Percentiles rank a stretch among this genome's conserved stretches.
phyloP scores from a whole-genome alignment of 2,329 filamentous ascomycete genomes.

The Akanthomyces lecanii region DNA sequence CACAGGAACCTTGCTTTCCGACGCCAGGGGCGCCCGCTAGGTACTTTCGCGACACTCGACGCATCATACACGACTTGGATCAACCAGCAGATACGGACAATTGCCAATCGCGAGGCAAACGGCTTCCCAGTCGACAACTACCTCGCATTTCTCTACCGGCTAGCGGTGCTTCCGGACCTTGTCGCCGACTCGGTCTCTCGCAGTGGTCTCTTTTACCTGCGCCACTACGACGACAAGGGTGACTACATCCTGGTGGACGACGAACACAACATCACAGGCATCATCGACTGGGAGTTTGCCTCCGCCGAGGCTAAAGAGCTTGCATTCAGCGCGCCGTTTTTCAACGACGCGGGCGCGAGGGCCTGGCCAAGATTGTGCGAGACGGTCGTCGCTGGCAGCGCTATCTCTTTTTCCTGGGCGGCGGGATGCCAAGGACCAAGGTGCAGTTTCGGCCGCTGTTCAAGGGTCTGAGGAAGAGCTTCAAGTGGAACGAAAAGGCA shows the following conservation, averaged over 20 bases:
- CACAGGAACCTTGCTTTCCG: no score
- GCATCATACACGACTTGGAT: no score
- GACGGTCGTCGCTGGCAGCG: not conserved
- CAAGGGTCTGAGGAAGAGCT: not conserved
- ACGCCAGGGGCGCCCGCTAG: no score
- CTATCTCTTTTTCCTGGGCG: not conserved
- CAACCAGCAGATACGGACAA: no score
- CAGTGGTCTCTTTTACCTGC: not conserved
- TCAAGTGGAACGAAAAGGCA: not conserved
- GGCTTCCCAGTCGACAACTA: no score
- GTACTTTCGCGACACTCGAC: no score
- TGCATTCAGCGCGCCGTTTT: not conserved
- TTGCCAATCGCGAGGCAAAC: no score
- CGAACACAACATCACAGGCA: not conserved
- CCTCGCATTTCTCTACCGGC: not conserved
- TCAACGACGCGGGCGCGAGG: not conserved
- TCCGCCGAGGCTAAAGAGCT: no score
- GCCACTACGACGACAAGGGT: not conserved
- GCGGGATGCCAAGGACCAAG: not conserved
- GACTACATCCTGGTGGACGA: not conserved
- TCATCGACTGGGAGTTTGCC: not conserved
- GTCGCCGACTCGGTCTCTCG: not conserved
- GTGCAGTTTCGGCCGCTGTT: not conserved
- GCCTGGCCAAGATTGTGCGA: not conserved
- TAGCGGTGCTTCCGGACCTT: not conserved